Conservation (phyloP, 129 eudicot species). For the Ambrosia artemisiifolia region DNA sequence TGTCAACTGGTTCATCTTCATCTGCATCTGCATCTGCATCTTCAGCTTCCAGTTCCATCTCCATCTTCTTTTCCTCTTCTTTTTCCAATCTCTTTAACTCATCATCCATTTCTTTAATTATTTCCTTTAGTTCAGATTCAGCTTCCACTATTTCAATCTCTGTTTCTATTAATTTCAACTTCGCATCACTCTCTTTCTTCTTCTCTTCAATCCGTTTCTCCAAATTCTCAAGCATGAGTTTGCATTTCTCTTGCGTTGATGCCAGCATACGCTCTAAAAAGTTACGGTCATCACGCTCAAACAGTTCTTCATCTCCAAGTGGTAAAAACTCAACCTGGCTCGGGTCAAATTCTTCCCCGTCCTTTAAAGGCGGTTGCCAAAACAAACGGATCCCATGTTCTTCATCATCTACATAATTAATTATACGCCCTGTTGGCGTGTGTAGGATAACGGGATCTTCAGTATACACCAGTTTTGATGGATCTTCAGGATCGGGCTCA, state of each 20-base stretch:
- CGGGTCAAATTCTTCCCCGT: conserved; percentile 62
- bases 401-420: conserved; percentile 77
- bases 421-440: conserved; percentile 76
- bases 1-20: not conserved
- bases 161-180: conserved; percentile 38
- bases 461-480: conserved; percentile 54
- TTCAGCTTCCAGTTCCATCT: conserved; percentile 28
- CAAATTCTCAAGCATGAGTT: conserved; percentile 38
- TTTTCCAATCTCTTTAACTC: conserved; percentile 55
- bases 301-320: conserved; percentile 70
- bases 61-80: conserved; percentile 64
- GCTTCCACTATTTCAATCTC: conserved; percentile 67
- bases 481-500: conserved; percentile 88
- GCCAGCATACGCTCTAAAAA: conserved; percentile 33
- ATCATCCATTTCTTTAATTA: conserved; percentile 71
- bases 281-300: conserved; percentile 27
- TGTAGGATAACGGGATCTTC: conserved; percentile 87
- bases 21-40: conserved; percentile 13
- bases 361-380: conserved; percentile 71
- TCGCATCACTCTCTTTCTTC: conserved; percentile 47
- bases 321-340: conserved; percentile 62
- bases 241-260: conserved; percentile 37
- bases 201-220: conserved; percentile 57
- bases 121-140: conserved; percentile 58
- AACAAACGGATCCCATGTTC: conserved; percentile 73